phyloP scores from a whole-genome alignment of 768 basidiomycete genomes.

The Psilocybe cubensis region DNA sequence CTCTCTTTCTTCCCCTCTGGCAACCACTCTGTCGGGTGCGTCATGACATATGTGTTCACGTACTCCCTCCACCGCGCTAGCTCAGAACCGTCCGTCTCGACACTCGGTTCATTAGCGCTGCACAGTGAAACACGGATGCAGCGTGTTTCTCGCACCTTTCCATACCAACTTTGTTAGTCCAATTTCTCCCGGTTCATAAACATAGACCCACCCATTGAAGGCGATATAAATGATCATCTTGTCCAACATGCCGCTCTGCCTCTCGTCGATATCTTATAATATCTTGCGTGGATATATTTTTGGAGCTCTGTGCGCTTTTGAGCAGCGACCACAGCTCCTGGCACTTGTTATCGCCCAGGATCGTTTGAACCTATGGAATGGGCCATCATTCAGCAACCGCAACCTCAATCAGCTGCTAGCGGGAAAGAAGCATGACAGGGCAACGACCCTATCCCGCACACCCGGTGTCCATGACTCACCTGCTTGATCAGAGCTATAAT shows the following conservation, averaged over 20 bases:
- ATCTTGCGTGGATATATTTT: slow-evolving; percentile 60
- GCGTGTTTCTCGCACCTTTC: slow-evolving; percentile 57
- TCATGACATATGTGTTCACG: slow-evolving; percentile 72
- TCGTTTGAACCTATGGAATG: slow-evolving; percentile 74
- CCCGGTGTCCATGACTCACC: slow-evolving; percentile 46
- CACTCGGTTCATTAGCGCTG: slow-evolving; percentile 65
- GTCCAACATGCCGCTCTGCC: slow-evolving; percentile 75
- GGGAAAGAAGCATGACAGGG: neutral
- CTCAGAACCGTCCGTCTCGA: slow-evolving; percentile 53
- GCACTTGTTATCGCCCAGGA: slow-evolving; percentile 82
- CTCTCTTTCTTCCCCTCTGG: slow-evolving; percentile 41
- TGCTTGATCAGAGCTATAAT: slow-evolving; percentile 91
- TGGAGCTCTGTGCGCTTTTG: slow-evolving; percentile 60
- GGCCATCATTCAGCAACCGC: neutral
- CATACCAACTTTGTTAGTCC: slow-evolving; percentile 18
- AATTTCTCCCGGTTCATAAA: slow-evolving; percentile 9
- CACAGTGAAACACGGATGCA: slow-evolving; percentile 65
- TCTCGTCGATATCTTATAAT: slow-evolving; percentile 79
- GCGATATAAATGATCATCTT: slow-evolving; percentile 78
- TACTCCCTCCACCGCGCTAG: slow-evolving; percentile 74
- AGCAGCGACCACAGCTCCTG: slow-evolving; percentile 85
- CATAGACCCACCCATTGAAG: slow-evolving; percentile 71
- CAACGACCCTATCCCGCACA: neutral
- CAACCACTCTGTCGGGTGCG: slow-evolving; percentile 73
- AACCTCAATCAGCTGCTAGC: no score